A percentile compares a stretch with the other conserved stretches of the same genome.
phyloP scores from a whole-genome alignment of 1,284 basidiomycete genomes.

The Ustilago esculenta region DNA sequence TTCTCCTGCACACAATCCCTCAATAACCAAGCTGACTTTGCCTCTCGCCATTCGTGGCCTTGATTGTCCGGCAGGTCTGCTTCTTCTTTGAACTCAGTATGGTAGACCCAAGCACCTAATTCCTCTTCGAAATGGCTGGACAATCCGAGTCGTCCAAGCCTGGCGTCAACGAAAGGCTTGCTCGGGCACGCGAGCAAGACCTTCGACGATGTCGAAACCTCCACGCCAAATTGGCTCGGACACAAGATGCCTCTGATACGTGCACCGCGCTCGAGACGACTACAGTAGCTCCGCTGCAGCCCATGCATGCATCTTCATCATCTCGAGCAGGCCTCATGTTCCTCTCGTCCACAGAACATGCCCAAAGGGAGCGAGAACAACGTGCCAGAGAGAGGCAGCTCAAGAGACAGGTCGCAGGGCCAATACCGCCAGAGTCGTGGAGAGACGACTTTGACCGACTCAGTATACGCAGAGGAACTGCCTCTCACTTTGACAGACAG shows the following conservation, averaged over 20 bases:
- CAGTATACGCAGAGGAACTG: slow-evolving; percentile 14
- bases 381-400: slow-evolving; percentile 18
- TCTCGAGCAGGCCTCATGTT: slow-evolving; percentile 34
- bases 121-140: neutral
- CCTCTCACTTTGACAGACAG: slow-evolving; percentile 1
- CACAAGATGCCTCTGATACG: slow-evolving; percentile 5
- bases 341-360: slow-evolving; percentile 25
- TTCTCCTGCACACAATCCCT: too few species aligned
- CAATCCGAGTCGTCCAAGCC: slow-evolving; percentile 13
- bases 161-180: slow-evolving; percentile 37
- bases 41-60: too few species aligned
- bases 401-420: slow-evolving; percentile 43
- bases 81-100: too few species aligned
- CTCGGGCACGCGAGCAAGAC: slow-evolving; percentile 33
- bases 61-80: too few species aligned
- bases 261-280: neutral
- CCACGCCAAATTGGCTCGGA: slow-evolving; percentile 23
- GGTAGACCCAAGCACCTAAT: too few species aligned
- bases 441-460: slow-evolving; percentile 38
- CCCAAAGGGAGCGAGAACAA: slow-evolving; percentile 26
- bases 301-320: neutral
- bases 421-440: slow-evolving; percentile 48
- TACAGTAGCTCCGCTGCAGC: neutral
- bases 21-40: too few species aligned
- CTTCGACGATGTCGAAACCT: slow-evolving; percentile 32